Base-by-base conservation (phyloP, 768 basidiomycete species). In the Sporobolomyces roseus region DNA sequence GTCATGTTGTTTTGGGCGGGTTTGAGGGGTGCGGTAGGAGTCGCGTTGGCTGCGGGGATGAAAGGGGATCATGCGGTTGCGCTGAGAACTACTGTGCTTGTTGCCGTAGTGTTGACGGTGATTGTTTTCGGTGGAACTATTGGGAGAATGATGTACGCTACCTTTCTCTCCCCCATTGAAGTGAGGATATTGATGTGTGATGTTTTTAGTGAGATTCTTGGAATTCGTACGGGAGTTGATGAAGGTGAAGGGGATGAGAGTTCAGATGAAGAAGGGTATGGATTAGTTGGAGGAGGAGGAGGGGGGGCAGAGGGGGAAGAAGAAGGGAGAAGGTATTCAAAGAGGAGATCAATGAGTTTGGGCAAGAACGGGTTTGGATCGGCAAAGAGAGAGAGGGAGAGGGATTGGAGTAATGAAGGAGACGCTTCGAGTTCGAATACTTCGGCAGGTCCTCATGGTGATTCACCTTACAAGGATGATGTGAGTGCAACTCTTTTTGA, bases 1-100 rank as follows among this genome's bases (percentile, higher is more conserved):
- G 94, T 98, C 91, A 96, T 98, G 93, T 81, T 98, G 21, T 98
- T 98, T 80, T 99, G 94, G 96, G 94, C 94, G 1, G 94, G 94
- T 8, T 81, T 99, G 61, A 83, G 96, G 33, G 96, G 96, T 41
- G 96, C 96, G 0, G 96, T 99, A 49, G 96, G 96, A 45, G 96
- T 99, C 27, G 96, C 96, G 5, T 85, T 99, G 35, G 96, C 96
- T 1, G 90, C 92, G 2, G 93, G 93, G 3, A 94, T 99, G 82
- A 87, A 87, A 65, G 94, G 96, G n/a, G 65, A 70, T 33, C 94
- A 94, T 76, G 91, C 91, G 0, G 86, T 91, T 74, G 91, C 90
- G 46, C 83, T 99, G 59, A 83, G 93, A 38, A 96, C 87, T 52
- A 98, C 96, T 0, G 93, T 98, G 27, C 86, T 99, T 32, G 88